These are phyloP conservation scores for Spergularia azorica DNA, from an alignment of 179 eudicot species.

Conservation along the genomic window DNA sequence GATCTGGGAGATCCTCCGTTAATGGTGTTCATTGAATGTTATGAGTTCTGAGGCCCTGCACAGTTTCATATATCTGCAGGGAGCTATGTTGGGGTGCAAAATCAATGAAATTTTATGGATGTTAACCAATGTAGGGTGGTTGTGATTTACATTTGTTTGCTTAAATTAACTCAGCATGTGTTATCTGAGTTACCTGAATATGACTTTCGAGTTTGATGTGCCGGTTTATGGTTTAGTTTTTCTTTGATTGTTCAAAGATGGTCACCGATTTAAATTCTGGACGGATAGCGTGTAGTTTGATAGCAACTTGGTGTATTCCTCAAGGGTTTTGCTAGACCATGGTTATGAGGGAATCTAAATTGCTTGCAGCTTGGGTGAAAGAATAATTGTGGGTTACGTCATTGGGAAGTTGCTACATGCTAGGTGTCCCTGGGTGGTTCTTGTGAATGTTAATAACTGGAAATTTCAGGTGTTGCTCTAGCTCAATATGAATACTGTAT, in stretches of 20 bases:
- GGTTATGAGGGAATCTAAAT: neutral
- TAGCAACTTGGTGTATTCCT: neutral
- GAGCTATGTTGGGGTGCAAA: no score
- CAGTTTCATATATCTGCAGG: neutral
- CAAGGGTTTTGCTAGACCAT: neutral
- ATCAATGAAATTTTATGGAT: neutral
- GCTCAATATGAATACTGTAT: neutral
- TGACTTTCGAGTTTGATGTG: neutral
- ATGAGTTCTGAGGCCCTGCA: neutral
- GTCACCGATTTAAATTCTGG: neutral
- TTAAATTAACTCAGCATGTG: neutral
- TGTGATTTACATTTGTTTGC: neutral
- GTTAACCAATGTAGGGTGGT: neutral
- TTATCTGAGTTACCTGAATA: neutral
- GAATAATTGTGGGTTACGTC: conserved; percentile 7
- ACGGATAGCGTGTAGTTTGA: neutral
- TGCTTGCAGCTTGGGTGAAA: conserved; percentile 13
- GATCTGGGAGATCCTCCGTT: neutral
- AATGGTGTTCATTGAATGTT: neutral
- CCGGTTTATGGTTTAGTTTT: neutral
- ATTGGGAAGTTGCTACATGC: conserved; percentile 4
- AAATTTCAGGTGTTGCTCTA: conserved; percentile 13
- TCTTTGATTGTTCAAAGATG: neutral
- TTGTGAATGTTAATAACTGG: neutral
- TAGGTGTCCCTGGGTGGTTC: neutral